These are phyloP conservation scores for Alternaria longipes DNA, from an alignment of 2,329 filamentous ascomycete genomes.

Conservation along the genomic window DNA sequence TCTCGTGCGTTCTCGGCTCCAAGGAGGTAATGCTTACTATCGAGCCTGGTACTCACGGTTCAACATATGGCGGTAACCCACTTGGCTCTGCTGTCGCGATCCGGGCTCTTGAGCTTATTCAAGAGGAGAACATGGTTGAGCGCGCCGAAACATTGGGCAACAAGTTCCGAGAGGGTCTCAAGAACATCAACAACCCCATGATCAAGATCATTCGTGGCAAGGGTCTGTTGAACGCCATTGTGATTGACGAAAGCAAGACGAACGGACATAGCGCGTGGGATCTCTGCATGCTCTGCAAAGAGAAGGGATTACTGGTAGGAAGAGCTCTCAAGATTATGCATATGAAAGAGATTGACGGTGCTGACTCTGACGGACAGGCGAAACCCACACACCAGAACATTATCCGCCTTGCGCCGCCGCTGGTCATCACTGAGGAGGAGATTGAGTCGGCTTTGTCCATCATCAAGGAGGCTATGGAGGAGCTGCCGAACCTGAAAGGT, in stretches of 20 bases:
- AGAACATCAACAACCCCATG: conserved; percentile 78
- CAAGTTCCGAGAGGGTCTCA: conserved; percentile 81
- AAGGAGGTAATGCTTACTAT: conserved; percentile 95
- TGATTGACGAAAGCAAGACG: conserved; percentile 90
- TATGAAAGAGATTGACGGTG: conserved; percentile 33
- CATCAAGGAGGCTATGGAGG: conserved; percentile 81
- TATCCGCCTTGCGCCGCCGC: conserved; percentile 93
- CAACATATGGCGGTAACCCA: conserved; percentile 98
- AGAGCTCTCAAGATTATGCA: conserved; percentile 54
- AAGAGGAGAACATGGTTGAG: conserved; percentile 88
- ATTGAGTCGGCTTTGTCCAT: conserved; percentile 79
- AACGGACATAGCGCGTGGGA: conserved; percentile 93
- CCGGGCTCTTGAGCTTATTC: conserved; percentile 89
- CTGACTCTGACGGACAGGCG: conserved; percentile 67
- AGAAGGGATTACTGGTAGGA: conserved; percentile 89
- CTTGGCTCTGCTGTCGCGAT: conserved; percentile 95
- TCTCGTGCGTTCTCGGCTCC: conserved; percentile 86
- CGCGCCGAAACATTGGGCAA: conserved; percentile 83
- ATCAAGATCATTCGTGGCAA: conserved; percentile 88
- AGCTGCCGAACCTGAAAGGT: conserved; percentile 76
- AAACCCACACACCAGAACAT: conserved; percentile 99
- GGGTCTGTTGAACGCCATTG: conserved; percentile 92
- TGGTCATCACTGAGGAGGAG: conserved; percentile 91
- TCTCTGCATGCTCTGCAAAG: conserved; percentile 92
- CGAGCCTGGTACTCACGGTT: conserved; percentile 95